Percentiles rank a stretch among this genome's conserved stretches.
Conservation (phyloP, 257 asterid species). For the Forsythia suspensa region DNA sequence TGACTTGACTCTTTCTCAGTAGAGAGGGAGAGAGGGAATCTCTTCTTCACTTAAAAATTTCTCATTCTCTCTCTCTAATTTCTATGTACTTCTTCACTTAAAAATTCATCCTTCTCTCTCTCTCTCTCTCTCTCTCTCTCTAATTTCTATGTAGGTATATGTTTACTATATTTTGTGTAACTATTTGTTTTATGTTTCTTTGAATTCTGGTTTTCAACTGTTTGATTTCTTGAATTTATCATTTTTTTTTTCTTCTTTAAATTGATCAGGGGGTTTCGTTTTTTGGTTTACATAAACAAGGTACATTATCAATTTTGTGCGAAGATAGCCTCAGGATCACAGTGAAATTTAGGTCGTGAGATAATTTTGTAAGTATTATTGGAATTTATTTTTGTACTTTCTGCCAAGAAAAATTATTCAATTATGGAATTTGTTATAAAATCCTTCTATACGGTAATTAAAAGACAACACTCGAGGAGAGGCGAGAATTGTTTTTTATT, state of each 20-base stretch:
- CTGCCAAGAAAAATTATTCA: neutral
- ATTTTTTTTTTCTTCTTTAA: constrained; percentile 1
- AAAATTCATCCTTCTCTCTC: too few species aligned
- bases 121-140: neutral
- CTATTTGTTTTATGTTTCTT: neutral
- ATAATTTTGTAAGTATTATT: constrained; percentile 13
- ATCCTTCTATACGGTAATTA: neutral
- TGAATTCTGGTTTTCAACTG: neutral
- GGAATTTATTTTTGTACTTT: neutral
- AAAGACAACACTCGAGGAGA: neutral
- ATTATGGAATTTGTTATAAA: neutral
- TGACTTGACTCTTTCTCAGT: too few species aligned
- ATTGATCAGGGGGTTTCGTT: neutral
- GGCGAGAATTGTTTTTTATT: neutral
- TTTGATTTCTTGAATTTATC: neutral
- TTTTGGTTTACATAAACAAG: neutral
- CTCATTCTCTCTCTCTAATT: too few species aligned
- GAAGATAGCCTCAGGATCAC: neutral
- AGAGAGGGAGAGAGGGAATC: too few species aligned
- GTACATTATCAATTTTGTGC: neutral
- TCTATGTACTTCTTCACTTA: too few species aligned
- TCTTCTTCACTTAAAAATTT: too few species aligned
- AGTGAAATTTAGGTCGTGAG: neutral
- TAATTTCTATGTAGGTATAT: neutral
- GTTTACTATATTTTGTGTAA: neutral